A percentile compares a stretch with the other conserved stretches of the same genome.
Evolutionary conservation across 2,329 filamentous ascomycete species (phyloP).

Genomic region (Fusarium hainanense): DNA sequence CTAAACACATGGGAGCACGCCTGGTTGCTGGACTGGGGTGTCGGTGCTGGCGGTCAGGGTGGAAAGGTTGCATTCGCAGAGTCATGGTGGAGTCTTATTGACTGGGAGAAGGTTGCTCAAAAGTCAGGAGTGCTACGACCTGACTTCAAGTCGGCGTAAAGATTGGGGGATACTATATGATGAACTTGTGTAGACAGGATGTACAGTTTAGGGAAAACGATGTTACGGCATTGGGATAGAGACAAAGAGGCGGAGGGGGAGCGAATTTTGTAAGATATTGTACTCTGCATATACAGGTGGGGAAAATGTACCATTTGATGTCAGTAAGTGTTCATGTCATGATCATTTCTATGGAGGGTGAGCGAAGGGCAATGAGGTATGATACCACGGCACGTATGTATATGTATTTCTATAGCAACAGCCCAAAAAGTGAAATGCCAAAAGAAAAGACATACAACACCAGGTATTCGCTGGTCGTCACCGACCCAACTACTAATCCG

Average conservation of each 20-base stretch:
- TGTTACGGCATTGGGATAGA: constrained; percentile 32
- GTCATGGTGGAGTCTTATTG: constrained; percentile 87
- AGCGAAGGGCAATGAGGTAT: neutral
- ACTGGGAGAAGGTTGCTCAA: constrained; percentile 80
- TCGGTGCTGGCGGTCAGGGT: constrained; percentile 65
- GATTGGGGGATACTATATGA: constrained; percentile 4
- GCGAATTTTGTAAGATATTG: constrained; percentile 48
- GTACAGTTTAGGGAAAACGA: constrained; percentile 25
- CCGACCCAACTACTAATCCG: constrained; percentile 43
- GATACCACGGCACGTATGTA: neutral
- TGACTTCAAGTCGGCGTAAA: constrained; percentile 48
- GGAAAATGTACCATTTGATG: constrained; percentile 46
- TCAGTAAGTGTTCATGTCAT: constrained; percentile 13
- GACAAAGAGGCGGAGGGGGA: constrained; percentile 23
- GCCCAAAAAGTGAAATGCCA: constrained; percentile 2
- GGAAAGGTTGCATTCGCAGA: constrained; percentile 82
- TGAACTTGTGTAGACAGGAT: constrained; percentile 1
- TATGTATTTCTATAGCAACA: neutral
- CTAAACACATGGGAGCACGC: constrained; percentile 97
- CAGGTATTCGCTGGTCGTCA: constrained; percentile 41
- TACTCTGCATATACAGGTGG: constrained; percentile 48
- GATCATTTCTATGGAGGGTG: neutral
- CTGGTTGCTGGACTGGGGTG: constrained; percentile 84
- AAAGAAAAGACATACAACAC: constrained; percentile 39
- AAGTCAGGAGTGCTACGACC: constrained; percentile 50